Base-by-base conservation (phyloP, 345 rosid species). In the Brassica nigra region DNA sequence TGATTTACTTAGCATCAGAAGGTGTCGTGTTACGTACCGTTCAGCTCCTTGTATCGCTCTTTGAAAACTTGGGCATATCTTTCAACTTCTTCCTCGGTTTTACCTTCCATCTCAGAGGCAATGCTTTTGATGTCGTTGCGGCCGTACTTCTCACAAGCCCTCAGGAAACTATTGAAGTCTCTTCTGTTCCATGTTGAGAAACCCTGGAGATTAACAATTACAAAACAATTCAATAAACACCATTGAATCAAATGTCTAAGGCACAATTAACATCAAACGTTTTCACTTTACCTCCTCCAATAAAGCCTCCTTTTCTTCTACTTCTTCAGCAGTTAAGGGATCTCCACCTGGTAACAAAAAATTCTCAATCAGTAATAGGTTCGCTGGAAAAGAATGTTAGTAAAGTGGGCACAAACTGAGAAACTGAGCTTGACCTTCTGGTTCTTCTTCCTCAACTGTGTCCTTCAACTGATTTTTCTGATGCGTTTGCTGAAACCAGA, bases 111-210 rank as follows among this genome's bases (percentile, higher is more conserved):
- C 85, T 95, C 99, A 70, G 89, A 81, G 30, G 97, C 91, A 85
- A 95, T 95, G 83, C 89, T 86, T 75, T 87, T 87, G 49, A 93
- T 93, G 81, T 93, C 98, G 76, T 88, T 89, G 5, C 99, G 88
- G n/a, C 99, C 99, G 88, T 95, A 95, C 87, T 90, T 95, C 89
- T 95, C 98, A 82, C 99, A 93, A 36, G 99, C 98, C 86, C 98
- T 81, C 8, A 90, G 91, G 72, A 95, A 96, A 37, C 91, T 83
- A 81, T 93, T 96, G 76, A 96, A 96, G 83, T 96, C 99, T 87
- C 94, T 90, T 86, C 97, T 87, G 83, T 95, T 93, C 98, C 99
- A 93, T n/a, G 98, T 82, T 44, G 99, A 96, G 88, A 96, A 93
- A 18, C 98, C 99, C 99, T 96, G 78, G 59, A 68, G 16, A 23